phyloP scores from a whole-genome alignment of 2,329 filamentous ascomycete species.

The Talaromyces sp. region DNA sequence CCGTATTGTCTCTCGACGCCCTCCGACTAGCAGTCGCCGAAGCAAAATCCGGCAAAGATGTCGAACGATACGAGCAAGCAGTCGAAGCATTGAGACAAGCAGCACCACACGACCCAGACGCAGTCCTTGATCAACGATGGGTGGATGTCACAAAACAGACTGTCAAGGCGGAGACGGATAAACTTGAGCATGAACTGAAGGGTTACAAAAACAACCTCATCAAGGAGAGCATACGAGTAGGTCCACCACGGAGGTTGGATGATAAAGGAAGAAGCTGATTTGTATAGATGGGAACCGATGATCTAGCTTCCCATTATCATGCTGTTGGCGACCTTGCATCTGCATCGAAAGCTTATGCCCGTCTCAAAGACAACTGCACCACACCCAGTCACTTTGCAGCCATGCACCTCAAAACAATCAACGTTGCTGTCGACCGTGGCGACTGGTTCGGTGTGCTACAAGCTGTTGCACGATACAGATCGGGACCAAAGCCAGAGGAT shows the following conservation, averaged over 20 bases:
- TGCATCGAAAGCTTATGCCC: constrained; percentile 74
- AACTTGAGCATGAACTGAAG: constrained; percentile 82
- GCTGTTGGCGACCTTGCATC: constrained; percentile 69
- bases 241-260: constrained; percentile 25
- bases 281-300: constrained; percentile 85
- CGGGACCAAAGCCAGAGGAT: constrained; percentile 55
- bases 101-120: constrained; percentile 67
- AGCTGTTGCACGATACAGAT: constrained; percentile 58
- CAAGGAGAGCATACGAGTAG: constrained; percentile 90
- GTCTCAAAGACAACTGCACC: constrained; percentile 89
- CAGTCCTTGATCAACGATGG: constrained; percentile 70
- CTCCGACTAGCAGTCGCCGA: constrained; percentile 73
- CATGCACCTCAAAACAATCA: constrained; percentile 75
- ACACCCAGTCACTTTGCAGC: constrained; percentile 79
- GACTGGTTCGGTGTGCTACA: constrained; percentile 72
- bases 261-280: background rate
- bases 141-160: constrained; percentile 64
- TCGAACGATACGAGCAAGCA: constrained; percentile 67
- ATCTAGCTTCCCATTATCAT: constrained; percentile 81
- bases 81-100: constrained; percentile 64
- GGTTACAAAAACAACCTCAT: constrained; percentile 96
- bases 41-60: constrained; percentile 73
- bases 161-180: constrained; percentile 68
- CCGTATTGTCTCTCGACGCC: constrained; percentile 73
- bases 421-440: constrained; percentile 70